Conservation (phyloP, 2,329 filamentous ascomycete genomes). For the Plectosphaerella sp. region DNA sequence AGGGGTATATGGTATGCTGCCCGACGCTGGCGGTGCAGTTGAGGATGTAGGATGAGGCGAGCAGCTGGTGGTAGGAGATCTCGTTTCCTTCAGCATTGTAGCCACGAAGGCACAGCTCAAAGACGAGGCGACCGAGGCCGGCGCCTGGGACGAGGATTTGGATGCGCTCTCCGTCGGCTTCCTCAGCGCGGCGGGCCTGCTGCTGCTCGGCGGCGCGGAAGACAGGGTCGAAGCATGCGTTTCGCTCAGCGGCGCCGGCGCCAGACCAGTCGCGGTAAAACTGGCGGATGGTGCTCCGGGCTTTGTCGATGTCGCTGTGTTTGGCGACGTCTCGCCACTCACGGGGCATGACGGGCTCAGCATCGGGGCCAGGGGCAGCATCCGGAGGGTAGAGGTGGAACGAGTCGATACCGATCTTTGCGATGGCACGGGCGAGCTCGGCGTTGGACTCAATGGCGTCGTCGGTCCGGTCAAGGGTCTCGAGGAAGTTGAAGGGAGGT, state of each 20-base stretch:
- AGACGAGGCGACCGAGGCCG: slow-evolving; percentile 82
- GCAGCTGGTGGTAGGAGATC: slow-evolving; percentile 94
- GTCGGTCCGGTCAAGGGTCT: slow-evolving; percentile 75
- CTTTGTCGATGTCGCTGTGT: slow-evolving; percentile 78
- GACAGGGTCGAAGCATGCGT: slow-evolving; percentile 73
- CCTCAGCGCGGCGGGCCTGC: slow-evolving; percentile 15
- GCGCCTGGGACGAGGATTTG: slow-evolving; percentile 82
- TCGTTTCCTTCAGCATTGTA: slow-evolving; percentile 84
- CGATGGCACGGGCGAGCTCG: slow-evolving; percentile 73
- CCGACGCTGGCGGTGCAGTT: slow-evolving; percentile 58
- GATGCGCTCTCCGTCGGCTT: slow-evolving; percentile 3
- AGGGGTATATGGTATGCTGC: slow-evolving; percentile 76
- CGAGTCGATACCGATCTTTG: slow-evolving; percentile 61
- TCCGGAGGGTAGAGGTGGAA: slow-evolving; percentile 49
- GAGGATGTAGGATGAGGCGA: slow-evolving; percentile 74
- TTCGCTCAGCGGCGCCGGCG: slow-evolving; percentile 69
- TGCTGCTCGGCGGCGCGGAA: slow-evolving; percentile 58
- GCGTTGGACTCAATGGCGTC: slow-evolving; percentile 87
- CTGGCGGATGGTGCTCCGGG: slow-evolving; percentile 85
- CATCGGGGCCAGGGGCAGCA: slow-evolving; percentile 21
- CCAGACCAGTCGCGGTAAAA: slow-evolving; percentile 93
- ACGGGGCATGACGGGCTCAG: slow-evolving; percentile 43
- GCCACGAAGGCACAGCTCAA: slow-evolving; percentile 73
- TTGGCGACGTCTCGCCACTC: slow-evolving; percentile 71
- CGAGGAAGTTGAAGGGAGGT: slow-evolving; percentile 77